phyloP scores from a whole-genome alignment of 2,329 filamentous ascomycete species.

The Talaromyces amestolkiae region DNA sequence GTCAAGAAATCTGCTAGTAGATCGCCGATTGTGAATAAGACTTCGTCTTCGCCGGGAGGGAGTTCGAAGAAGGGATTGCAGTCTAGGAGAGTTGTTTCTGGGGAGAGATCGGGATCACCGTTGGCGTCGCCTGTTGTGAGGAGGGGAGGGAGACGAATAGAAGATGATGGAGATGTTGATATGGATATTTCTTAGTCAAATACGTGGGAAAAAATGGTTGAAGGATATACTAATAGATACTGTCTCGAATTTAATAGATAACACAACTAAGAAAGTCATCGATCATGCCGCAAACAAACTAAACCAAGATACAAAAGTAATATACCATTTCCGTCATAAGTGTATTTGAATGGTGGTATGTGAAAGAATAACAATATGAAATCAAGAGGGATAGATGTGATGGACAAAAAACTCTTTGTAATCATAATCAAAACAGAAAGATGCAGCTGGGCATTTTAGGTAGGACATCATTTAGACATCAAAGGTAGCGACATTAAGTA shows the following conservation, averaged over 20 bases:
- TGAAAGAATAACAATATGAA: background rate
- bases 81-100: background rate
- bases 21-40: background rate
- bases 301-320: conserved; percentile 1
- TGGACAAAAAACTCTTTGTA: background rate
- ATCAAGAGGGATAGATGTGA: background rate
- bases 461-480: background rate
- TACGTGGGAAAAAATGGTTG: background rate
- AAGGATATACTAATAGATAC: background rate
- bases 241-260: conserved; percentile 1
- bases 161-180: conserved; percentile 9
- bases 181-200: background rate
- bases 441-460: background rate
- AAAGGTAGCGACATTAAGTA: background rate
- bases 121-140: background rate
- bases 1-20: background rate
- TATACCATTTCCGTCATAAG: background rate
- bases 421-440: conserved; percentile 4
- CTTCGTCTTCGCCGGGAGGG: background rate
- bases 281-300: conserved; percentile 15
- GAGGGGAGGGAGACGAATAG: background rate
- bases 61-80: background rate
- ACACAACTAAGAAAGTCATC: conserved; percentile 15
- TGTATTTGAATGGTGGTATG: background rate
- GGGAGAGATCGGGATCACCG: background rate